A percentile compares a stretch with the other conserved stretches of the same genome.
Conservation (phyloP, 1,284 basidiomycete genomes). For the Ceratobasidium sp. region DNA sequence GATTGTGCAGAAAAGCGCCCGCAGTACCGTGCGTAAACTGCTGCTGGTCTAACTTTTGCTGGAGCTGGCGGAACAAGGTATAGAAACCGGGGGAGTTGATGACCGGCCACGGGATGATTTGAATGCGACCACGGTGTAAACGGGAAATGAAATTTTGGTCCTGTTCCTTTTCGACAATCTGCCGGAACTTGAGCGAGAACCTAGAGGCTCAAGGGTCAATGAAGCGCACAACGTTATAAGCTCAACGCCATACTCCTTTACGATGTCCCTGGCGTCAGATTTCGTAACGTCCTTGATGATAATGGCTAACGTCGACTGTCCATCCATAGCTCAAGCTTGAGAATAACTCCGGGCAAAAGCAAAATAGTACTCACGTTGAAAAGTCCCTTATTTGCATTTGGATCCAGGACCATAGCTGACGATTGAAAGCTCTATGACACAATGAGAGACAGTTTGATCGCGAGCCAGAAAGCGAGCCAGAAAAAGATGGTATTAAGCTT, state of each 20-base stretch:
- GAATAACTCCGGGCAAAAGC: too few relatives aligned
- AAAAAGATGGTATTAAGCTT: too few relatives aligned
- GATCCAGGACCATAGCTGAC: constrained; percentile 70
- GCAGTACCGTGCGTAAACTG: constrained; percentile 64
- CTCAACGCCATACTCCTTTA: too few relatives aligned
- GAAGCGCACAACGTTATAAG: too few relatives aligned
- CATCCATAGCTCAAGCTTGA: not conserved
- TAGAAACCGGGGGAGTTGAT: constrained; percentile 74
- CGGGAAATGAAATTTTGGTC: constrained; percentile 72
- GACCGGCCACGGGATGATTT: constrained; percentile 76
- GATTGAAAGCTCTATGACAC: constrained; percentile 71
- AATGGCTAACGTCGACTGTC: constrained; percentile 67
- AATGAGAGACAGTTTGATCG: not conserved
- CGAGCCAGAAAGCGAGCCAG: not conserved
- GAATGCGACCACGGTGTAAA: constrained; percentile 67
- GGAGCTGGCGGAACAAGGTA: constrained; percentile 64
- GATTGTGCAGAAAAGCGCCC: constrained; percentile 67
- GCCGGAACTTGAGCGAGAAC: constrained; percentile 67
- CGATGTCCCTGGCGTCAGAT: constrained; percentile 69
- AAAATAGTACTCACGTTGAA: too few relatives aligned
- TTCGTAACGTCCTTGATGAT: constrained; percentile 78
- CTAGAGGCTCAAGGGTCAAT: too few relatives aligned
- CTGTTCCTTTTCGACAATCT: constrained; percentile 71
- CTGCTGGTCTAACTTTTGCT: constrained; percentile 64
- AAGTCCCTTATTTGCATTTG: constrained; percentile 68